Conservation (phyloP, 805 yeast genomes). For the Candida golubevii region DNA sequence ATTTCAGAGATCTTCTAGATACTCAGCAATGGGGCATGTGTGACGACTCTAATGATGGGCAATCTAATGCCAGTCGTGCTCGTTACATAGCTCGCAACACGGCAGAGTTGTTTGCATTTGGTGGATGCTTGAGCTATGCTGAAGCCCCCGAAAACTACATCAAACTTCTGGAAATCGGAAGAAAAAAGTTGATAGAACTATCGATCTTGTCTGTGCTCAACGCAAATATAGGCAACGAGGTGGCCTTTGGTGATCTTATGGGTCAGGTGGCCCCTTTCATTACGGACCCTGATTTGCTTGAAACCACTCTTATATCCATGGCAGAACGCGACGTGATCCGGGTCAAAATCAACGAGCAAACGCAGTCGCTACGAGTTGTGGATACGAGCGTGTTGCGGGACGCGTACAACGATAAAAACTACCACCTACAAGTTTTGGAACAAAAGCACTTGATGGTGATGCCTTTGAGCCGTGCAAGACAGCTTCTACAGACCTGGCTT, state of each 20-base stretch:
- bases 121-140: slow-evolving; percentile 25
- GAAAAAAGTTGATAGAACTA: slow-evolving; percentile 25
- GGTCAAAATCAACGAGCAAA: slow-evolving; percentile 27
- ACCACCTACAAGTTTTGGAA: slow-evolving; percentile 22
- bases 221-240: slow-evolving; percentile 20
- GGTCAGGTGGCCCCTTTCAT: slow-evolving; percentile 2
- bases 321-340: slow-evolving; percentile 21
- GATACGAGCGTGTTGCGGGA: slow-evolving; percentile 26
- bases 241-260: slow-evolving; percentile 17
- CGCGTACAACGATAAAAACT: slow-evolving; percentile 23
- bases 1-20: slow-evolving; percentile 4
- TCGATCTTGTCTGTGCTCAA: slow-evolving; percentile 23
- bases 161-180: slow-evolving; percentile 11
- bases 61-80: too few species aligned
- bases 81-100: slow-evolving; percentile 24
- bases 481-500: slow-evolving; percentile 23
- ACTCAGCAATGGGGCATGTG: too few species aligned
- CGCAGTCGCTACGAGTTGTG: slow-evolving; percentile 14
- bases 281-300: slow-evolving; percentile 11
- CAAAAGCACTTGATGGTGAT: slow-evolving; percentile 22
- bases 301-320: slow-evolving; percentile 23
- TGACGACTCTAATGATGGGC: too few species aligned
- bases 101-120: slow-evolving; percentile 38
- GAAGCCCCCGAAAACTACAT: slow-evolving; percentile 17
- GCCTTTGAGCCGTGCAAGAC: slow-evolving; percentile 17